These are phyloP conservation scores for Purpureocillium lavendulum DNA, from an alignment of 2,329 filamentous ascomycete species.

Conservation along the genomic window DNA sequence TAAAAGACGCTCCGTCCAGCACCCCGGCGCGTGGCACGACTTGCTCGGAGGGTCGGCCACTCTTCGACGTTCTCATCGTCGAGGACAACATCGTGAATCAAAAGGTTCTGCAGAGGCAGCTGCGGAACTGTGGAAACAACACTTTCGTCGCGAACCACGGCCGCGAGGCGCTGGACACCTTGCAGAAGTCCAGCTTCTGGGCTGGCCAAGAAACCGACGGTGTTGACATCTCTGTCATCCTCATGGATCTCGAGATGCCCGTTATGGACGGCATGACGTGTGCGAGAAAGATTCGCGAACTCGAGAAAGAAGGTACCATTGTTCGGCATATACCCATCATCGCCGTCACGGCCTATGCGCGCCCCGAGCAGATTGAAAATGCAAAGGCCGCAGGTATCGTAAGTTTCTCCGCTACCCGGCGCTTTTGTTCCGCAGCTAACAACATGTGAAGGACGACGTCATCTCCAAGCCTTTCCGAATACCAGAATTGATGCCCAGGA, in stretches of 20 bases:
- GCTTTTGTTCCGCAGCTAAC: slow-evolving; percentile 1
- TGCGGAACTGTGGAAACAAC: slow-evolving; percentile 51
- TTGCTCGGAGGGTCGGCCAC: slow-evolving; percentile 11
- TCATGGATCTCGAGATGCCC: slow-evolving; percentile 81
- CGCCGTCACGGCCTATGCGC: slow-evolving; percentile 74
- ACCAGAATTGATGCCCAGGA: slow-evolving; percentile 59
- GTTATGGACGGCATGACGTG: slow-evolving; percentile 76
- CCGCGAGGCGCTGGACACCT: slow-evolving; percentile 49
- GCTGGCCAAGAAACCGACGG: slow-evolving; percentile 35
- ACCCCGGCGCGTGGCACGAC: not conserved
- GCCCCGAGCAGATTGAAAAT: slow-evolving; percentile 63
- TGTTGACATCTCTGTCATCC: slow-evolving; percentile 54
- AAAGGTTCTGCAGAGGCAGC: slow-evolving; percentile 52
- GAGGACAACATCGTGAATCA: slow-evolving; percentile 64
- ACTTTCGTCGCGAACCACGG: slow-evolving; percentile 58
- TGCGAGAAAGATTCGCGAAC: slow-evolving; percentile 57
- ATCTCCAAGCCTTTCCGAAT: slow-evolving; percentile 77
- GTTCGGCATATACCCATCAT: slow-evolving; percentile 65
- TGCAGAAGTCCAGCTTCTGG: slow-evolving; percentile 51
- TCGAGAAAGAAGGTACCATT: slow-evolving; percentile 55
- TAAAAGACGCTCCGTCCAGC: slow-evolving; percentile 8
- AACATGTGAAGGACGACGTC: slow-evolving; percentile 50
- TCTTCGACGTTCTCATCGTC: slow-evolving; percentile 53
- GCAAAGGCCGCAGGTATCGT: slow-evolving; percentile 68
- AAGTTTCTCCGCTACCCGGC: slow-evolving; percentile 21